Percentiles rank a stretch among this genome's conserved stretches.
These are phyloP conservation scores for Colletotrichum nymphaeae DNA, from an alignment of 2,329 filamentous ascomycete species.

Conservation along the genomic window DNA sequence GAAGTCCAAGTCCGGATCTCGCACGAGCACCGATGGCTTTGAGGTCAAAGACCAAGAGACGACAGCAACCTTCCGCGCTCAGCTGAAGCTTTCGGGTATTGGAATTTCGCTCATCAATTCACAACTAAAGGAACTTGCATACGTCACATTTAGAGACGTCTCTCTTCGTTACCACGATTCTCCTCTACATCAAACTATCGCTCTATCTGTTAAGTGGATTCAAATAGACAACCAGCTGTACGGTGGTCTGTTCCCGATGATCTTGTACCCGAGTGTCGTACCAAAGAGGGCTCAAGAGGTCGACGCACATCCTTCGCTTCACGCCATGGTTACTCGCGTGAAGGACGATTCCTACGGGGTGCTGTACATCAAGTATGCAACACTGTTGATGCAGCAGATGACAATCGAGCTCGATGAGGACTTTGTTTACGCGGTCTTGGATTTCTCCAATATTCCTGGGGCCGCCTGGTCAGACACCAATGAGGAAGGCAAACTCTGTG, in stretches of 20 bases:
- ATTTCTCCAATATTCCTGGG: slow-evolving; percentile 93
- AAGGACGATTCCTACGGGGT: slow-evolving; percentile 99
- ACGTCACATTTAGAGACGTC: slow-evolving; percentile 91
- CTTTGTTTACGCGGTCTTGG: slow-evolving; percentile 95
- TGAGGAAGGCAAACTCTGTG: slow-evolving; percentile 86
- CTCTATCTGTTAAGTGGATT: slow-evolving; percentile 95
- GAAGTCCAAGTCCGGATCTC: slow-evolving; percentile 64
- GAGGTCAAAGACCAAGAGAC: slow-evolving; percentile 95
- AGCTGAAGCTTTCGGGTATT: slow-evolving; percentile 88
- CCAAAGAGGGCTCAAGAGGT: slow-evolving; percentile 97
- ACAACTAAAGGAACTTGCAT: slow-evolving; percentile 91
- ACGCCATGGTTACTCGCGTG: slow-evolving; percentile 90
- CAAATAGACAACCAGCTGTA: slow-evolving; percentile 99
- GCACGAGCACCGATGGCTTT: slow-evolving; percentile 75
- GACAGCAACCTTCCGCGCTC: slow-evolving; percentile 87
- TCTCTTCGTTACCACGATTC: slow-evolving; percentile 93
- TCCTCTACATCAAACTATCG: slow-evolving; percentile 91
- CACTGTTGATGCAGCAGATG: slow-evolving; percentile 94
- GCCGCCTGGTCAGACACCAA: slow-evolving; percentile 84
- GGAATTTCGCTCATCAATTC: slow-evolving; percentile 94
- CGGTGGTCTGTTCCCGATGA: slow-evolving; percentile 96
- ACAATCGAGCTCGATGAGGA: slow-evolving; percentile 97
- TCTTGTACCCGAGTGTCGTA: slow-evolving; percentile 96
- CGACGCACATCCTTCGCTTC: slow-evolving; percentile 94
- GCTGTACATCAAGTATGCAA: slow-evolving; percentile 98